phyloP scores from a whole-genome alignment of 495 filamentous ascomycete species.

The Cryomyces antarcticus region DNA sequence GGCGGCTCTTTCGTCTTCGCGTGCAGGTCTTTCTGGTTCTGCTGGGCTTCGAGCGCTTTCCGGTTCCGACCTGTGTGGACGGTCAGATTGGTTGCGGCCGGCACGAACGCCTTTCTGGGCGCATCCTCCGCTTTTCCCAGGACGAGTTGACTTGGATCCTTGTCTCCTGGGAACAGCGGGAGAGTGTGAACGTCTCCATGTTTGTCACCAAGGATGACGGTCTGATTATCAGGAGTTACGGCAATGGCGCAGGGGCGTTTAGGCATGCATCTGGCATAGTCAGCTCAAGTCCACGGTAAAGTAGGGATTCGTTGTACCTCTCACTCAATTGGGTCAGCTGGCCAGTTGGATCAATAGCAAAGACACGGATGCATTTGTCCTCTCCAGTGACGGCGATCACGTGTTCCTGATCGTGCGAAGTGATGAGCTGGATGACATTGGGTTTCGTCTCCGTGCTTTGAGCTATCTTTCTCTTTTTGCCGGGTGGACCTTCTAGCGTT shows the following conservation, averaged over 20 bases:
- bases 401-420: conserved; percentile 39
- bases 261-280: conserved; percentile 47
- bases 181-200: conserved; percentile 88
- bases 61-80: conserved; percentile 73
- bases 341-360: conserved; percentile 40
- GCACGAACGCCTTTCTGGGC: conserved; percentile 22
- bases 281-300: background rate
- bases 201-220: conserved; percentile 72
- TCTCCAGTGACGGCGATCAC: conserved; percentile 63
- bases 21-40: conserved; percentile 23
- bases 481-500: conserved; percentile 23
- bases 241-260: conserved; percentile 65
- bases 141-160: background rate
- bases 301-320: conserved; percentile 28
- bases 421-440: conserved; percentile 19
- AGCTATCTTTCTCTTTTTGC: conserved; percentile 31
- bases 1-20: conserved; percentile 23
- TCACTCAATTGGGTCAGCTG: conserved; percentile 46
- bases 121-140: background rate
- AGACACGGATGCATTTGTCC: conserved; percentile 77
- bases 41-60: conserved; percentile 52
- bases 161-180: conserved; percentile 36
- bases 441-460: conserved; percentile 2
- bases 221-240: conserved; percentile 43
- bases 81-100: conserved; percentile 48